Conservation (phyloP, 192 early-diverging fungal genomes). For the Cladochytrium replicatum region DNA sequence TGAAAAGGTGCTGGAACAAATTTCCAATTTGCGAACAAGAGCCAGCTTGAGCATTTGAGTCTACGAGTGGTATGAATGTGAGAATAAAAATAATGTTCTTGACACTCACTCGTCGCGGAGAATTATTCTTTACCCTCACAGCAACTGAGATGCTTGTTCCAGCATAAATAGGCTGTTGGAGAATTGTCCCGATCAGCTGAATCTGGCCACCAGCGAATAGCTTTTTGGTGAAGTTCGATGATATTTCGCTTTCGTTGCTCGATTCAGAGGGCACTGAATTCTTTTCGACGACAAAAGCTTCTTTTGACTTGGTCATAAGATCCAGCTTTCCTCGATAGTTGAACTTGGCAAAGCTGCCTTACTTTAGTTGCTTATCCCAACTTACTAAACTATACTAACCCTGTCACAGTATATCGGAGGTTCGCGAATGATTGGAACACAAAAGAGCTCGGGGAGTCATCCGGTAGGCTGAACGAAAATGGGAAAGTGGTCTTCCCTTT, state of each 20-base stretch:
- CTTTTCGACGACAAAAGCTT: constrained; percentile 51
- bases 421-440: constrained; percentile 35
- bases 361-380: neutral
- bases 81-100: no score
- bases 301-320: constrained; percentile 41
- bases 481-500: constrained; percentile 58
- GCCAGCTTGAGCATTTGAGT: no score
- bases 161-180: constrained; percentile 9
- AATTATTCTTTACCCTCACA: constrained; percentile 23
- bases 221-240: constrained; percentile 9
- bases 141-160: constrained; percentile 20
- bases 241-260: constrained; percentile 4
- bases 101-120: no score
- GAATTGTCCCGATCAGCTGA: constrained; percentile 14
- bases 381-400: constrained; percentile 22
- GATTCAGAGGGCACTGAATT: constrained; percentile 2
- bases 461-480: constrained; percentile 52
- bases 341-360: constrained; percentile 36
- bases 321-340: constrained; percentile 41
- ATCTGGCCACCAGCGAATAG: constrained; percentile 26
- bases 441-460: constrained; percentile 47
- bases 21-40: no score
- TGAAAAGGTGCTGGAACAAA: no score
- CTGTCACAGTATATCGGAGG: constrained; percentile 49
- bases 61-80: no score